Conservation (phyloP, 2,329 filamentous ascomycete species). For the Microsporum ferrugineum region DNA sequence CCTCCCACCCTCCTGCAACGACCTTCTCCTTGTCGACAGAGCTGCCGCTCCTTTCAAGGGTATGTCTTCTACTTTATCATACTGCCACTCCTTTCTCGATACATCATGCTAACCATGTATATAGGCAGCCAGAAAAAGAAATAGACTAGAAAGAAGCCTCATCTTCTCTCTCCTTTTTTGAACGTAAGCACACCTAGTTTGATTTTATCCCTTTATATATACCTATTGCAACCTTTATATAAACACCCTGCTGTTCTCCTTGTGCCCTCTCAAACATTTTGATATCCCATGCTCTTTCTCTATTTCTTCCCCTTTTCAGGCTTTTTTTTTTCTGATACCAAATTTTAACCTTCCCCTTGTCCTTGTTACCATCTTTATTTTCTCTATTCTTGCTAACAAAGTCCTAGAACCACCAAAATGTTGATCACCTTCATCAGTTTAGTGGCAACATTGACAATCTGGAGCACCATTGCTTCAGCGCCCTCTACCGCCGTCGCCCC, state of each 20-base stretch:
- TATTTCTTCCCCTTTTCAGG: background rate
- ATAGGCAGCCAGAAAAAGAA: background rate
- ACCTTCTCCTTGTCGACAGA: background rate
- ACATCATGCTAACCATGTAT: background rate
- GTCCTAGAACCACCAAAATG: constrained; percentile 11
- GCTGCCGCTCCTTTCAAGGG: background rate
- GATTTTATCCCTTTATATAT: background rate
- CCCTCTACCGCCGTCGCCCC: constrained; percentile 16
- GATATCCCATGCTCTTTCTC: background rate
- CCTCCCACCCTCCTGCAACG: background rate
- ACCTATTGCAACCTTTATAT: no score
- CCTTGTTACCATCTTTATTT: background rate
- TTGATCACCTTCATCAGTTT: constrained; percentile 17
- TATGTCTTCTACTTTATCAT: background rate
- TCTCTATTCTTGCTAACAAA: background rate
- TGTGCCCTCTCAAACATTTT: background rate
- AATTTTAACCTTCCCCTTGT: background rate
- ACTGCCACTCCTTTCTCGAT: background rate
- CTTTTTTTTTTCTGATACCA: background rate
- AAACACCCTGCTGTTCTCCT: background rate
- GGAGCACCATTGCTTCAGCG: constrained; percentile 18
- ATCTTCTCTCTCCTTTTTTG: background rate
- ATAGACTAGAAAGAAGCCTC: background rate
- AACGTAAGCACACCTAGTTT: background rate
- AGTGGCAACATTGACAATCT: constrained; percentile 17